Percentiles rank a stretch among this genome's conserved stretches.
Conservation (phyloP, 2,329 filamentous ascomycete species). For the Diplodia mutila region DNA sequence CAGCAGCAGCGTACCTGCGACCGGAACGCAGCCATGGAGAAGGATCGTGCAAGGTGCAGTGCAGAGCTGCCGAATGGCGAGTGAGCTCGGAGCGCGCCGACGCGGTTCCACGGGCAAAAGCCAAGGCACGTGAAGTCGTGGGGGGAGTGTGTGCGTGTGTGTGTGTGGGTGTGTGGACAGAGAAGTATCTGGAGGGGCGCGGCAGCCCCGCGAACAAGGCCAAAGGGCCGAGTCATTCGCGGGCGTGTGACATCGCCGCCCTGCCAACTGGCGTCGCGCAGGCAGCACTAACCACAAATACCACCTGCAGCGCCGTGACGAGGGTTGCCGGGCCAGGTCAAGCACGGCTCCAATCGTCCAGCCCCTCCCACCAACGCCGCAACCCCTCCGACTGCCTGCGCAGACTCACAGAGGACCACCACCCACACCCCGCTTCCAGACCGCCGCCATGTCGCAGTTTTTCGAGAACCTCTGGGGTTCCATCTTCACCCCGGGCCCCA, state of each 20-base stretch:
- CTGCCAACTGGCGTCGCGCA: constrained; percentile 17
- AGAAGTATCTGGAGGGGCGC: neutral
- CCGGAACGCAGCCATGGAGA: too few relatives aligned
- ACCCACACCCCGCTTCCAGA: neutral
- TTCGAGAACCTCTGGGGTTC: constrained; percentile 74
- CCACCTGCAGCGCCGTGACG: constrained; percentile 8
- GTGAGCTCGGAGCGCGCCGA: neutral
- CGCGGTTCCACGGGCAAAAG: neutral
- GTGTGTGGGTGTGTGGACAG: too few relatives aligned
- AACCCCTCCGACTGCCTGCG: neutral
- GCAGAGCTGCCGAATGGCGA: neutral
- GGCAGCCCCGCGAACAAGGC: neutral
- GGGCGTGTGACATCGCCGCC: constrained; percentile 15
- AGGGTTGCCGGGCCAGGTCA: constrained; percentile 19
- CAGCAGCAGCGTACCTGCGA: too few relatives aligned
- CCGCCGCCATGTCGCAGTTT: constrained; percentile 25
- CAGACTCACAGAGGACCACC: neutral
- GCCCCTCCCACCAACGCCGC: neutral
- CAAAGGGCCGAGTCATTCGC: neutral
- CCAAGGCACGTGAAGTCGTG: neutral
- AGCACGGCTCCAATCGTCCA: constrained; percentile 11
- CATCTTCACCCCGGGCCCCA: constrained; percentile 91
- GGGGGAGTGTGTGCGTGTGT: neutral
- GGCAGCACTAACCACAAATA: constrained; percentile 17
- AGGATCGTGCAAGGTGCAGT: neutral